Conservation (phyloP, 305 asterid genomes). For the Fraxinus xanthoxyloides region DNA sequence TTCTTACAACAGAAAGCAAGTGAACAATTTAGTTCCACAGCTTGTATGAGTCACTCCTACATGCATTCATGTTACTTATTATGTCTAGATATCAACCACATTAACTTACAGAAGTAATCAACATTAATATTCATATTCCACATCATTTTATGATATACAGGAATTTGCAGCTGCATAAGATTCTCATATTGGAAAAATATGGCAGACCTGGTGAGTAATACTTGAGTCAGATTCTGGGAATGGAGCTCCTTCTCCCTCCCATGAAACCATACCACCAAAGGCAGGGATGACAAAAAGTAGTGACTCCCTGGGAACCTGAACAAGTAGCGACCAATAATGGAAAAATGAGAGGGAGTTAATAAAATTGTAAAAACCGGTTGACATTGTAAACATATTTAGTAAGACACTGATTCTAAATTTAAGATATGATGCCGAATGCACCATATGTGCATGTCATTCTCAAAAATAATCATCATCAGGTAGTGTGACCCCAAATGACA, state of each 20-base stretch:
- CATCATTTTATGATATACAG: not conserved
- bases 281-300: slow-evolving; percentile 82
- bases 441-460: not conserved
- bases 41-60: not conserved
- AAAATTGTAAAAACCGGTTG: not conserved
- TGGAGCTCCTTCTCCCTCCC: slow-evolving; percentile 99
- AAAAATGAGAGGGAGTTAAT: not conserved
- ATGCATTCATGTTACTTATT: not conserved
- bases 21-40: not conserved
- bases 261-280: slow-evolving; percentile 92
- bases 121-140: not conserved
- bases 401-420: not conserved
- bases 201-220: slow-evolving; percentile 83
- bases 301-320: slow-evolving; percentile 93
- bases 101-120: not conserved
- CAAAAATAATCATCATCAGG: not conserved
- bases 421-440: not conserved
- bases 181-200: not conserved
- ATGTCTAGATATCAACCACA: not conserved
- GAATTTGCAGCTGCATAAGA: not conserved
- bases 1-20: not conserved
- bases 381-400: not conserved
- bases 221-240: slow-evolving; percentile 73
- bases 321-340: slow-evolving; percentile 3
- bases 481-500: not conserved